These are phyloP conservation scores for Collariella sp. DNA, from an alignment of 495 filamentous ascomycete genomes.

Conservation along the genomic window DNA sequence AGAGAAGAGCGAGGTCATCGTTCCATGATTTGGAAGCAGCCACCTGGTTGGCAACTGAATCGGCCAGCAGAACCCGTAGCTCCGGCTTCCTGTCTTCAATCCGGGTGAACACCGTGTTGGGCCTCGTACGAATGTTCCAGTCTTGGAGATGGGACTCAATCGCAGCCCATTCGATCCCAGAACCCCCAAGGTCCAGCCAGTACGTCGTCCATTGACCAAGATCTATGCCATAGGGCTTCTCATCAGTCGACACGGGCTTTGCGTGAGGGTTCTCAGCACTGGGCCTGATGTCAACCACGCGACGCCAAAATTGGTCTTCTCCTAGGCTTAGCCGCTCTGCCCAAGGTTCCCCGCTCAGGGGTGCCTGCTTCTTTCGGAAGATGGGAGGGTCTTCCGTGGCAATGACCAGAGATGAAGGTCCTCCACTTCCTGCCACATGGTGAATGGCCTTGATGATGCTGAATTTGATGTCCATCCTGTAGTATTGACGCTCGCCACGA, in stretches of 20 bases:
- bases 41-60: not conserved
- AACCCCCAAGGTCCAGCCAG: conserved; percentile 41
- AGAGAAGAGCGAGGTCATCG: conserved; percentile 30
- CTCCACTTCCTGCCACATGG: conserved; percentile 29
- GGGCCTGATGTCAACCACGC: conserved; percentile 62
- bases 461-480: conserved; percentile 55
- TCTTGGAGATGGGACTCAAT: conserved; percentile 55
- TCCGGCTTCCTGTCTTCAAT: conserved; percentile 14
- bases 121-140: conserved; percentile 56
- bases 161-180: conserved; percentile 26
- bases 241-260: conserved; percentile 47
- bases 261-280: conserved; percentile 27
- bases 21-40: conserved; percentile 10
- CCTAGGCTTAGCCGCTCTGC: conserved; percentile 49
- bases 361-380: conserved; percentile 48
- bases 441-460: conserved; percentile 50
- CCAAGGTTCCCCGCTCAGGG: conserved; percentile 35
- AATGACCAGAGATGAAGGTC: conserved; percentile 44
- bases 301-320: conserved; percentile 61
- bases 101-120: conserved; percentile 24
- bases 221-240: conserved; percentile 55
- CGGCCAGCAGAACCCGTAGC: conserved; percentile 54
- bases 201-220: conserved; percentile 73
- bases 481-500: conserved; percentile 11
- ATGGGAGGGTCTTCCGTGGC: conserved; percentile 55